phyloP scores from a whole-genome alignment of 495 filamentous ascomycete species.

The Cenococcum geophilum region DNA sequence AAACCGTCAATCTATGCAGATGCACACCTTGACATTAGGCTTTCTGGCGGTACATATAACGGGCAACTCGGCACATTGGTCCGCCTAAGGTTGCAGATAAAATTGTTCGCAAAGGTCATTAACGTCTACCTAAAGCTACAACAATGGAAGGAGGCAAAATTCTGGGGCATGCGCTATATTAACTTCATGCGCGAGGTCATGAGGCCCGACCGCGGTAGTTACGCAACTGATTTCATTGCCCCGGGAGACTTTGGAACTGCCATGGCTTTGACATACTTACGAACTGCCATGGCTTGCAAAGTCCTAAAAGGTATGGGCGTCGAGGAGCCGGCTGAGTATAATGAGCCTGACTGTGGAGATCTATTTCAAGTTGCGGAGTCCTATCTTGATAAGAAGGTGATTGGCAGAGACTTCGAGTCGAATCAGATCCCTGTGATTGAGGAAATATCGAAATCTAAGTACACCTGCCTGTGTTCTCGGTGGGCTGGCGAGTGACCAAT shows the following conservation, averaged over 20 bases:
- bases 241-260: too few species aligned
- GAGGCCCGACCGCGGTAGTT: constrained; percentile 37
- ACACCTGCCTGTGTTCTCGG: too few species aligned
- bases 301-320: constrained; percentile 34
- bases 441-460: neutral
- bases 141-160: constrained; percentile 40
- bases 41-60: constrained; percentile 33
- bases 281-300: constrained; percentile 41
- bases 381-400: constrained; percentile 37
- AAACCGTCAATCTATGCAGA: constrained; percentile 44
- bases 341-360: constrained; percentile 8
- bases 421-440: constrained; percentile 6
- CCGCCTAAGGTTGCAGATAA: constrained; percentile 43
- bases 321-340: constrained; percentile 22
- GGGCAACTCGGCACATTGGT: constrained; percentile 42
- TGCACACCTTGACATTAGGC: constrained; percentile 38
- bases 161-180: constrained; percentile 48
- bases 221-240: constrained; percentile 37
- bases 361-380: constrained; percentile 38
- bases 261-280: constrained; percentile 46
- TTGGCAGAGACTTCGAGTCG: constrained; percentile 29
- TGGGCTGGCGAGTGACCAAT: too few species aligned
- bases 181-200: constrained; percentile 39
- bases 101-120: constrained; percentile 45
- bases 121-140: constrained; percentile 40